Percentiles rank a stretch among this genome's conserved stretches.
Conservation (phyloP, 2,329 filamentous ascomycete species). For the Colletotrichum sp. region DNA sequence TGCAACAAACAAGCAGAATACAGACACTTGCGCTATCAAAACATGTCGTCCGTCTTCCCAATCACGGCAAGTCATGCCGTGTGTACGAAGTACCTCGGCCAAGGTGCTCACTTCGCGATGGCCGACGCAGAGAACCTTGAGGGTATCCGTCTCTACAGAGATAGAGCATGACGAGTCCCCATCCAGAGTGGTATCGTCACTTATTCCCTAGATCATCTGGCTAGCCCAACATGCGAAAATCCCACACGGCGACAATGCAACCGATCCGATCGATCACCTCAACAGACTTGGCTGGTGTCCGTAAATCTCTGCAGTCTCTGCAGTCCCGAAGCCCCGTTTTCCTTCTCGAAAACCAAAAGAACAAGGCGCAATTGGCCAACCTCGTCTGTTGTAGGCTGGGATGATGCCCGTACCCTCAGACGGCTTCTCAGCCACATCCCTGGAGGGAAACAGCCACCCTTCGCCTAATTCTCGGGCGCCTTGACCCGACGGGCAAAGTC, state of each 20-base stretch:
- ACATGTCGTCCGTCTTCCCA: neutral
- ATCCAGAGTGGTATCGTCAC: slow-evolving; percentile 14
- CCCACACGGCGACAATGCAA: neutral
- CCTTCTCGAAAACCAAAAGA: neutral
- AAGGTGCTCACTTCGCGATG: neutral
- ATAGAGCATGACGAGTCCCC: slow-evolving; percentile 9
- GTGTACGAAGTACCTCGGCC: neutral
- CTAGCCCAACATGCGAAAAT: neutral
- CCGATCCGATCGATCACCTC: slow-evolving; percentile 16
- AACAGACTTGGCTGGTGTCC: neutral
- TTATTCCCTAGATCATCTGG: slow-evolving; percentile 12
- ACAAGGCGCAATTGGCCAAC: slow-evolving; percentile 19
- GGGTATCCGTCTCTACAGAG: neutral
- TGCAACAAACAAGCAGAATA: neutral
- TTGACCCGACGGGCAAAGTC: slow-evolving; percentile 4
- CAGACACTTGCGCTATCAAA: neutral
- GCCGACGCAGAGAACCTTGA: neutral
- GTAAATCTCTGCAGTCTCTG: neutral
- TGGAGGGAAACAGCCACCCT: slow-evolving; percentile 14
- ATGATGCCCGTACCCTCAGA: slow-evolving; percentile 15
- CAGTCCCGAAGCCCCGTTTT: slow-evolving; percentile 1
- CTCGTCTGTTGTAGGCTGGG: slow-evolving; percentile 5
- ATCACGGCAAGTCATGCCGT: neutral
- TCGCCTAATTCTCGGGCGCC: neutral
- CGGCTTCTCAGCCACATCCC: slow-evolving; percentile 18